Evolutionary conservation across 306 rosid species (phyloP).

Genomic region (Abrus pulchellus): DNA sequence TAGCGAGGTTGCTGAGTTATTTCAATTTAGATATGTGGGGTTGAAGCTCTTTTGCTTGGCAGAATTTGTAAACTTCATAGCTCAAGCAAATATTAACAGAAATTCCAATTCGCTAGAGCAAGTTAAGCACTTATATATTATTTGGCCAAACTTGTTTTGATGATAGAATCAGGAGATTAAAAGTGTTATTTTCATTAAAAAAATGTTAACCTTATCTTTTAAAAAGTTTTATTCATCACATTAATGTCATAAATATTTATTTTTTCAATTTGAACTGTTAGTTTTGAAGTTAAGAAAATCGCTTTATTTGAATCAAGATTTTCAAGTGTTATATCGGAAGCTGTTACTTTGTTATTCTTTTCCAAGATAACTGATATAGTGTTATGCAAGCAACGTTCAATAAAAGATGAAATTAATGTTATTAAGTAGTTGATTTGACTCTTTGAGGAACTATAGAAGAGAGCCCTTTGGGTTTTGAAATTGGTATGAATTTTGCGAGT

Average conservation of each 20-base stretch:
- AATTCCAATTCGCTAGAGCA: neutral
- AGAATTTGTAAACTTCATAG: neutral
- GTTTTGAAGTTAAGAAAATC: no score
- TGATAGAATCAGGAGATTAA: neutral
- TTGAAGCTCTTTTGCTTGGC: slow-evolving; percentile 11
- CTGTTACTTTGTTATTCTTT: neutral
- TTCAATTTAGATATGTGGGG: slow-evolving; percentile 20
- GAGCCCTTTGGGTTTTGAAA: neutral
- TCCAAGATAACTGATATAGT: neutral
- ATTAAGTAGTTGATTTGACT: slow-evolving; percentile 14
- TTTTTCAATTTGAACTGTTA: no score
- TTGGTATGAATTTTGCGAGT: neutral
- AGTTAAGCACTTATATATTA: neutral
- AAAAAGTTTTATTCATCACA: no score
- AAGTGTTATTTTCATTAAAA: neutral
- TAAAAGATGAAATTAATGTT: slow-evolving; percentile 1
- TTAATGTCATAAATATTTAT: no score
- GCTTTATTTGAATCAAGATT: neutral
- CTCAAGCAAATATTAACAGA: neutral
- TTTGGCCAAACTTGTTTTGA: neutral
- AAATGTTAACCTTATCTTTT: no score
- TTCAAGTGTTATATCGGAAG: neutral
- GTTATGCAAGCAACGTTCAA: neutral
- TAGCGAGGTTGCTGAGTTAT: neutral
- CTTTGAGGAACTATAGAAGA: neutral